Evolutionary conservation across 169 alveolate genomes (phyloP).

Genomic region (Cardiosporidium cionae): DNA sequence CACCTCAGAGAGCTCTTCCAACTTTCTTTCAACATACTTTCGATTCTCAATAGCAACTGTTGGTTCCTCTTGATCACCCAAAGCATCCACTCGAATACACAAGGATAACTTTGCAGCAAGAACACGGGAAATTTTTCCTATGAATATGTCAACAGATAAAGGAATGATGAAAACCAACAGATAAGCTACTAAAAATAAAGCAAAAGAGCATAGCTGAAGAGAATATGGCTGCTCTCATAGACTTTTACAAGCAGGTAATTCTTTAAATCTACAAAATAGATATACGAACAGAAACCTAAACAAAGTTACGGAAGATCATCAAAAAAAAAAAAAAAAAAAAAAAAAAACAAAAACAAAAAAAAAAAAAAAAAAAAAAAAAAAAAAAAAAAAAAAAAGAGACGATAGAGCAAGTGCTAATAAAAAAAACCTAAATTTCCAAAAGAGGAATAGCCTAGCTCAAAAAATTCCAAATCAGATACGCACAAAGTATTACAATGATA

Average conservation of each 20-base stretch:
- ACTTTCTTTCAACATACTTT: slow-evolving; percentile 28
- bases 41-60: slow-evolving; percentile 30
- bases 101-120: slow-evolving; percentile 98
- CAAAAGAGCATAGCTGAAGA: too few relatives aligned
- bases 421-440: not conserved
- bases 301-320: too few relatives aligned
- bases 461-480: too few relatives aligned
- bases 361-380: too few relatives aligned
- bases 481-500: not conserved
- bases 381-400: too few relatives aligned
- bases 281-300: too few relatives aligned
- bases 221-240: too few relatives aligned
- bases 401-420: not conserved
- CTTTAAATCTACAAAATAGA: too few relatives aligned
- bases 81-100: slow-evolving; percentile 97
- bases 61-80: slow-evolving; percentile 52
- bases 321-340: not conserved
- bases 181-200: too few relatives aligned
- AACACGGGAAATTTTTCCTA: slow-evolving; percentile 86
- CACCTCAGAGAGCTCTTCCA: slow-evolving; percentile 2
- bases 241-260: too few relatives aligned
- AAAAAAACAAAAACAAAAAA: not conserved
- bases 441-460: not conserved
- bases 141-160: not conserved
- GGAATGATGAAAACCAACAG: too few relatives aligned